Percentiles rank a stretch among this genome's conserved stretches.
Conservation (phyloP, 768 basidiomycete genomes). For the Leucosporidium creatinivorum region DNA sequence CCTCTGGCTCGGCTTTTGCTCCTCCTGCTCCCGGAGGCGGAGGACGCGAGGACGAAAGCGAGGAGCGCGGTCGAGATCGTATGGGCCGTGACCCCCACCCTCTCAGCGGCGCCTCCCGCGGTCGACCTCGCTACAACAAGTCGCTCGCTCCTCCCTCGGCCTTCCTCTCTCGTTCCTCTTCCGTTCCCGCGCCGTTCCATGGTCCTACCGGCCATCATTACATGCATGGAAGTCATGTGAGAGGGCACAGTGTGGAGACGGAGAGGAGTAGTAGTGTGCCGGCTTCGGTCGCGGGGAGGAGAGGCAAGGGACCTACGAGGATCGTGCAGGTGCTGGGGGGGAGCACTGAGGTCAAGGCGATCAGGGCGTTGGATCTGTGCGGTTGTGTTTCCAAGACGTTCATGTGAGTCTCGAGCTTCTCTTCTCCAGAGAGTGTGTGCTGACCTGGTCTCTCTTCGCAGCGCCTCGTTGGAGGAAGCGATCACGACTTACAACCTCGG, state of each 20-base stretch:
- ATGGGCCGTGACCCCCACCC: neutral
- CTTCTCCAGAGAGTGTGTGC: neutral
- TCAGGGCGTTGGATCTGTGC: conserved; percentile 86
- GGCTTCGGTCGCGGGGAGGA: neutral
- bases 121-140: neutral
- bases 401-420: neutral
- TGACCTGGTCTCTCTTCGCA: conserved; percentile 59
- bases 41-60: conserved; percentile 5
- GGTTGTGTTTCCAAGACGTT: conserved; percentile 58
- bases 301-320: neutral
- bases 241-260: neutral
- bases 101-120: conserved; percentile 5
- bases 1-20: neutral
- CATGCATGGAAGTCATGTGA: neutral
- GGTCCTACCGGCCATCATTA: neutral
- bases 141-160: neutral
- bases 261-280: neutral
- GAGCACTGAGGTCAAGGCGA: conserved; percentile 42
- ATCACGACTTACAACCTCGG: conserved; percentile 52
- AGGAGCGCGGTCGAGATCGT: conserved; percentile 20
- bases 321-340: conserved; percentile 55
- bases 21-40: neutral
- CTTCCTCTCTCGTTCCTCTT: conserved; percentile 4
- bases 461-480: conserved; percentile 71
- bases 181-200: conserved; percentile 16